phyloP scores from a whole-genome alignment of 139 green algal species.

The Auxenochlorella pyrenoidosa region DNA sequence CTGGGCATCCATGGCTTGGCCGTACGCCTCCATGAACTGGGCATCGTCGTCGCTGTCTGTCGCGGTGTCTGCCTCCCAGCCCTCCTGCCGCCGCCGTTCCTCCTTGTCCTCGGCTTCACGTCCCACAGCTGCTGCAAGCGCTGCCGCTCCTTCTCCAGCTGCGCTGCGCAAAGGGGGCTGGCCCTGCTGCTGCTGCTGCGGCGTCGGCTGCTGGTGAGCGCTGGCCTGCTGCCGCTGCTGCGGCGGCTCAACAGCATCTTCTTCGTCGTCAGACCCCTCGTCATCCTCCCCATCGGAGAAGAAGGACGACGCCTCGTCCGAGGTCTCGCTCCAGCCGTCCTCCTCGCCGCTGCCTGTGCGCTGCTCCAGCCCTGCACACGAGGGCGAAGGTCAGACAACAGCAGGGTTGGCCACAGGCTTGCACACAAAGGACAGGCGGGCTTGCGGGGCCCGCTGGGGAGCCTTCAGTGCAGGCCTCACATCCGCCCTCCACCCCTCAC shows the following conservation, averaged over 20 bases:
- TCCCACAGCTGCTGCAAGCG: not conserved
- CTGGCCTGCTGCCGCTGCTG: not conserved
- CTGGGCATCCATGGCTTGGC: slow-evolving; percentile 55
- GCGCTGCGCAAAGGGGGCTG: not conserved
- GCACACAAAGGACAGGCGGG: not conserved
- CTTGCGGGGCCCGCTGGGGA: too few relatives aligned
- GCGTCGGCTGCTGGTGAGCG: too few relatives aligned
- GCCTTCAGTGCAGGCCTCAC: too few relatives aligned
- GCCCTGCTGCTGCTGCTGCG: not conserved
- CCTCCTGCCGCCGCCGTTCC: not conserved
- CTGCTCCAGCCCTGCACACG: not conserved
- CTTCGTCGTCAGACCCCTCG: not conserved
- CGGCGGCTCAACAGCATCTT: not conserved
- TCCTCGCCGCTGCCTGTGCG: slow-evolving; percentile 1
- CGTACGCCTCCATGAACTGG: slow-evolving; percentile 68
- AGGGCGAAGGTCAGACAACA: too few relatives aligned
- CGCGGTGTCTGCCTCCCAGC: slow-evolving; percentile 48
- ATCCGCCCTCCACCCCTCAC: too few relatives aligned
- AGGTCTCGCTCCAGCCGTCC: slow-evolving; percentile 27
- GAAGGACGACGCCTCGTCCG: slow-evolving; percentile 57
- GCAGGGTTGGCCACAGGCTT: not conserved
- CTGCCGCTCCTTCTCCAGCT: not conserved
- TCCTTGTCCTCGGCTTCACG: not conserved
- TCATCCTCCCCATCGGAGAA: slow-evolving; percentile 22
- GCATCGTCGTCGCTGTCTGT: slow-evolving; percentile 64